Base-by-base conservation (phyloP, 192 early-diverging fungal genomes). In the Coemansia sp. region DNA sequence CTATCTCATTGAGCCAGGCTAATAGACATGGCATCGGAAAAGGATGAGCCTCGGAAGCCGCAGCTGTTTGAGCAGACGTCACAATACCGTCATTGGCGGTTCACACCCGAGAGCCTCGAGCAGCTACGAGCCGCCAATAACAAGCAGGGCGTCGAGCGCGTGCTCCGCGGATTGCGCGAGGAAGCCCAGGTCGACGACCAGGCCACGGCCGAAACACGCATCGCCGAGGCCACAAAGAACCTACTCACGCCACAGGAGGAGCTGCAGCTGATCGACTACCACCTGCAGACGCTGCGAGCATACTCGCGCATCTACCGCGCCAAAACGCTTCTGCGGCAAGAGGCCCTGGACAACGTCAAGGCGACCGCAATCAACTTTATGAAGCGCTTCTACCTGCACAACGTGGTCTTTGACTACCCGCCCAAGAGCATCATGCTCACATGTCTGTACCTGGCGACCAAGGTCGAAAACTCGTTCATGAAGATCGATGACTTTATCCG, bases 321-420 rank as follows among this genome's bases (percentile, higher is more conserved):
- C n/a, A 51, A 51, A 6, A 46, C 35, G 1, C 40, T 71, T 31
- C 46, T 71, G 4, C 50, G 49, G 35, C 29, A 55, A 6, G 67
- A 71, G 7, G 51, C 67, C 0, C 28, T 61, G 5, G 56, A 64
- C 38, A 53, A 52, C 51, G 48, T 55, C 20, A 78, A 84, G 81
- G 85, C 85, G 17, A 90, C 85, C 2, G 85, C 85, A 0, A 77
- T 90, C 9, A 81, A 79, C n/a, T 89, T 80, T 46, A 81, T 86
- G 79, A 89, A 89, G 54, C 78, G 87, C 11, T 89, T 89, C 60
- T 89, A 82, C 54, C 60, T 89, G 25, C 79, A 82, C 54, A 89
- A 89, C 47, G 81, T 84, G 6, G 78, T 83, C 9, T 85, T 89
- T 77, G 85, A 89, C 65, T 87, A 87, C 45, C 83, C 82, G 47